Conservation (phyloP, 1,284 basidiomycete genomes). For the Anthracocystis panici-leucophaei region DNA sequence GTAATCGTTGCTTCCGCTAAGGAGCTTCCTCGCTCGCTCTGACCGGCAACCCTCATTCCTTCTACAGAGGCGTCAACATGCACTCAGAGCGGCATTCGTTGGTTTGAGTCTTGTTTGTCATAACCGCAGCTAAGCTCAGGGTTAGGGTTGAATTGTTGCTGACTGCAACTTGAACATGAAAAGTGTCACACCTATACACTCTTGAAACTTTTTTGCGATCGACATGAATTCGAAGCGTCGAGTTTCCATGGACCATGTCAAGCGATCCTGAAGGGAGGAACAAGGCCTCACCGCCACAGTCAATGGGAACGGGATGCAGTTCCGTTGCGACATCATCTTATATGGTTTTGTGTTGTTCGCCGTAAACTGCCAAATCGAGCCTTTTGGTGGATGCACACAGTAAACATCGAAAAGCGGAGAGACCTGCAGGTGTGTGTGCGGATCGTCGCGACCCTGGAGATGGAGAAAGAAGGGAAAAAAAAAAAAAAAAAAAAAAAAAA, state of each 20-base stretch:
- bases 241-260: no score
- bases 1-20: neutral
- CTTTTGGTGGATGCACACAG: neutral
- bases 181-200: no score
- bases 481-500: neutral
- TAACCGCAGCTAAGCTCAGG: no score
- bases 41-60: no score
- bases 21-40: neutral
- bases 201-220: no score
- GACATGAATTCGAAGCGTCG: no score
- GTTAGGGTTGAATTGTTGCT: no score
- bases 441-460: conserved; percentile 1
- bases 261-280: neutral
- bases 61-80: no score
- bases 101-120: no score
- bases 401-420: neutral
- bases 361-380: neutral
- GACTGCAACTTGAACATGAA: no score
- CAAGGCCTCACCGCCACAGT: neutral
- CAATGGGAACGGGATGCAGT: no score
- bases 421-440: neutral
- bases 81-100: no score
- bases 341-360: neutral
- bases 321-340: neutral
- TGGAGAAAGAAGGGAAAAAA: neutral